Evolutionary conservation across 2,329 filamentous ascomycete species (phyloP).

Genomic region (Colletotrichum limetticola): DNA sequence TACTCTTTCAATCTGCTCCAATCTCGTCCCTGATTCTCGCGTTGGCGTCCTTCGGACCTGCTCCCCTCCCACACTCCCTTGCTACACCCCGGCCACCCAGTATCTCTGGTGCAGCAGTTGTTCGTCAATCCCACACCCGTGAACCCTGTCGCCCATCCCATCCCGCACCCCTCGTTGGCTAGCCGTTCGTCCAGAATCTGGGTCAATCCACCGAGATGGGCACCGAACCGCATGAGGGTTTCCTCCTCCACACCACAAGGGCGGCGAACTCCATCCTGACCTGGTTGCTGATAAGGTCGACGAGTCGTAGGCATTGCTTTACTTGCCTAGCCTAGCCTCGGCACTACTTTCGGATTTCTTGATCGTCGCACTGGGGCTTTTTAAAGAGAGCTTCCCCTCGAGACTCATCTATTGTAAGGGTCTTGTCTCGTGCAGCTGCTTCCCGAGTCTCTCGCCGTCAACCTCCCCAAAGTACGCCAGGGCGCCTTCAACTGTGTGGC

Average conservation of each 20-base stretch:
- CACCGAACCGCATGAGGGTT: conserved; percentile 27
- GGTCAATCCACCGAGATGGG: conserved; percentile 32
- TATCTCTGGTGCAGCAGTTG: conserved; percentile 23
- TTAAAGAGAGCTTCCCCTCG: conserved; percentile 32
- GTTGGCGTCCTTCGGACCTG: background rate
- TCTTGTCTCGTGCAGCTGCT: conserved; percentile 16
- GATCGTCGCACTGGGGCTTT: conserved; percentile 28
- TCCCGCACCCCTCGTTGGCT: conserved; percentile 27
- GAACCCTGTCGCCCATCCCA: conserved; percentile 25
- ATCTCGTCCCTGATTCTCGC: conserved; percentile 4
- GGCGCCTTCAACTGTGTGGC: conserved; percentile 21
- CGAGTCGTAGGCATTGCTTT: conserved; percentile 13
- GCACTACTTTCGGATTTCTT: conserved; percentile 35
- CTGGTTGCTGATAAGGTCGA: conserved; percentile 36
- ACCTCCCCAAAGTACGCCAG: conserved; percentile 5
- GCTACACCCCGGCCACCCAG: conserved; percentile 6
- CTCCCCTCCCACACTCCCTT: background rate
- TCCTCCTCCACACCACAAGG: conserved; percentile 30
- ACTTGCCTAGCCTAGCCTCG: conserved; percentile 27
- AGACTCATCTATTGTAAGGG: background rate
- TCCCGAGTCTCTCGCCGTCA: conserved; percentile 15
- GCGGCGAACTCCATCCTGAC: conserved; percentile 21
- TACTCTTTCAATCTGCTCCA: background rate
- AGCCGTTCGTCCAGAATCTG: conserved; percentile 18
- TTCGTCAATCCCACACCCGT: conserved; percentile 17